A percentile compares a stretch with the other conserved stretches of the same genome.
phyloP scores from a whole-genome alignment of 1,284 basidiomycete genomes.

The Moniliella sp. region DNA sequence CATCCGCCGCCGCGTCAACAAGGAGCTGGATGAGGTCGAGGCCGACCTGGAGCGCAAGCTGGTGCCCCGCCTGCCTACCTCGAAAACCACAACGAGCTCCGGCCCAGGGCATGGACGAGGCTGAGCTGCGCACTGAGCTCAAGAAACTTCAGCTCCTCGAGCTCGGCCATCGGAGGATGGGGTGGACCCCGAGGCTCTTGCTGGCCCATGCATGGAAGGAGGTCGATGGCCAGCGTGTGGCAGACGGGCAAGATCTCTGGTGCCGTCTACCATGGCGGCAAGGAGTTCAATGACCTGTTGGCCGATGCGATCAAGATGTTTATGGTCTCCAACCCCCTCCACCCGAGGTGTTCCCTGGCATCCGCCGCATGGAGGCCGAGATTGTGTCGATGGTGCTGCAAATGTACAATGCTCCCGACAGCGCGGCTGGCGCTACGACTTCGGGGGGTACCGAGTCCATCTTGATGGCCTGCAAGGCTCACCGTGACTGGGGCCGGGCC shows the following conservation, averaged over 20 bases:
- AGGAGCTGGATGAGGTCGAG: constrained; percentile 21
- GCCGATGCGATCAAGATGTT: constrained; percentile 35
- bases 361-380: constrained; percentile 93
- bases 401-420: constrained; percentile 58
- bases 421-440: constrained; percentile 65
- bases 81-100: constrained; percentile 10
- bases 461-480: constrained; percentile 74
- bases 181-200: background rate
- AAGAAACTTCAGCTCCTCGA: constrained; percentile 18
- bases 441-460: constrained; percentile 91
- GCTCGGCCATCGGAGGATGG: constrained; percentile 2
- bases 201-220: constrained; percentile 5
- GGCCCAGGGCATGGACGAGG: constrained; percentile 15
- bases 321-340: constrained; percentile 63
- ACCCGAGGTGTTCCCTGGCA: constrained; percentile 86
- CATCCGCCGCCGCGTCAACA: constrained; percentile 15
- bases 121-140: constrained; percentile 20
- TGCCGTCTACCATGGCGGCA: constrained; percentile 33
- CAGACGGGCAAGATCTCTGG: constrained; percentile 28
- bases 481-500: constrained; percentile 70
- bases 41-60: constrained; percentile 22
- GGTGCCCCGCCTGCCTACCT: constrained; percentile 11
- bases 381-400: constrained; percentile 72
- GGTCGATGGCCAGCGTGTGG: constrained; percentile 22
- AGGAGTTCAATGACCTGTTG: constrained; percentile 39